Evolutionary conservation across 208 protist genomes (phyloP).

Genomic region (Trypanosoma avium): DNA sequence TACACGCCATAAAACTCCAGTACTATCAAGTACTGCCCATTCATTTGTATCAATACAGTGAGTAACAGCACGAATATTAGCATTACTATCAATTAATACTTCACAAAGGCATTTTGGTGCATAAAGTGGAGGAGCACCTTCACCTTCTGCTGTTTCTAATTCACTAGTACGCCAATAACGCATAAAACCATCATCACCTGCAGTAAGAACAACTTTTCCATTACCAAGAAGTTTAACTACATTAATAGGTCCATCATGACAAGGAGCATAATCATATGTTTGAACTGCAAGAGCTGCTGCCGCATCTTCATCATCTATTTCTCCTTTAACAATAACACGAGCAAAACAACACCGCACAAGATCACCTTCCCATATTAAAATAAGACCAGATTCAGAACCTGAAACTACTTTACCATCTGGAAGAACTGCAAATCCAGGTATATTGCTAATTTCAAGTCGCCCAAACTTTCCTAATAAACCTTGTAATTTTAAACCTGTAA

Average conservation of each 20-base stretch:
- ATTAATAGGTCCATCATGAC: constrained; percentile 90
- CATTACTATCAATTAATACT: constrained; percentile 40
- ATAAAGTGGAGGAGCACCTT: constrained; percentile 75
- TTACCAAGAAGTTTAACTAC: constrained; percentile 82
- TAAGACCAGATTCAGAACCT: constrained; percentile 92
- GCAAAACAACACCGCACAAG: constrained; percentile 95
- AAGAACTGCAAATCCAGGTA: constrained; percentile 92
- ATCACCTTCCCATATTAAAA: constrained; percentile 97
- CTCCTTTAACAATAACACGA: constrained; percentile 26
- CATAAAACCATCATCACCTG: constrained; percentile 95
- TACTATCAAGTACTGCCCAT: constrained; percentile 88
- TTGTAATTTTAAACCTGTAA: constrained; percentile 98
- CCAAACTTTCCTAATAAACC: constrained; percentile 98
- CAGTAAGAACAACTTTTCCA: constrained; percentile 83
- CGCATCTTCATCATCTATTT: constrained; percentile 12
- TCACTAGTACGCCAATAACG: constrained; percentile 92
- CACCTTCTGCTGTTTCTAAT: constrained; percentile 91
- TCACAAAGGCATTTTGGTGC: constrained; percentile 80
- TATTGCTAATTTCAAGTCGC: constrained; percentile 95
- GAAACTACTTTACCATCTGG: constrained; percentile 95
- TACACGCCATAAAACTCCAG: constrained; percentile 25
- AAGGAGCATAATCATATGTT: constrained; percentile 43
- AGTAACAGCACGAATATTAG: constrained; percentile 73
- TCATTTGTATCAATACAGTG: constrained; percentile 30
- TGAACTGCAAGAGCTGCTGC: constrained; percentile 35